Evolutionary conservation across 2,329 filamentous ascomycete species (phyloP), one percentile per base, ranked within the genome.

Genomic region (Fonsecaea pedrosoi): DNA sequence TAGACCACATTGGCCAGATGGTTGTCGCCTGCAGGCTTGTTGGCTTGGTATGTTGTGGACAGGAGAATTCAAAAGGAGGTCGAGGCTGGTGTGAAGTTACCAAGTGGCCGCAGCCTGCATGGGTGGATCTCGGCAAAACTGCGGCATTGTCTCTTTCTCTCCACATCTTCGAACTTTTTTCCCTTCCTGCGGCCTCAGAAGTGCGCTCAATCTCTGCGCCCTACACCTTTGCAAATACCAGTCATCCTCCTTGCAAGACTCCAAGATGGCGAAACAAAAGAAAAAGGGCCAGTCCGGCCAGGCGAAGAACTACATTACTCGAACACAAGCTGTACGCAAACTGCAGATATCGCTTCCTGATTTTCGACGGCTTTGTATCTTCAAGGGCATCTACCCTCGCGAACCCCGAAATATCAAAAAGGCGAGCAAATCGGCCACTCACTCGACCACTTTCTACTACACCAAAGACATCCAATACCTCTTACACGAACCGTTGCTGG

Each of bases 401-500:
- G 95, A 99, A 84, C 95, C 95, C 71, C 89, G 95, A 77, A 97
- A 91, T 84, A 94, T 93, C 85, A 97, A 96, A 85, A 97, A 97
- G 87, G 95, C 92, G 50, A 92, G 91, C 77, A 97, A 96, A 81
- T 92, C 92, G 67, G 89, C 93, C 32, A 97, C 92, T 40, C 89
- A 90, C 69, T 94, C 91, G 64, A 98, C 94, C 34, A 99, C 95
- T 69, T 99, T 98, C 78, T 90, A 90, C 82, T 90, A 89, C 80
- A 88, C 94, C 77, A 97, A 96, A 84, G 95, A 99, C 78, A 97
- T 99, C 73, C 94, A 98, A 81, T 99, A 97, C 76, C 90, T 99
- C 60, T 89, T 98, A 67, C 95, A 99, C 81, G 95, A 99, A 81
- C 96, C 95, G 35, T 86, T 99, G 5, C 86, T 99, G 66, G 87